Evolutionary conservation across 129 eudicot genomes (phyloP).

Genomic region (Apium graveolens): DNA sequence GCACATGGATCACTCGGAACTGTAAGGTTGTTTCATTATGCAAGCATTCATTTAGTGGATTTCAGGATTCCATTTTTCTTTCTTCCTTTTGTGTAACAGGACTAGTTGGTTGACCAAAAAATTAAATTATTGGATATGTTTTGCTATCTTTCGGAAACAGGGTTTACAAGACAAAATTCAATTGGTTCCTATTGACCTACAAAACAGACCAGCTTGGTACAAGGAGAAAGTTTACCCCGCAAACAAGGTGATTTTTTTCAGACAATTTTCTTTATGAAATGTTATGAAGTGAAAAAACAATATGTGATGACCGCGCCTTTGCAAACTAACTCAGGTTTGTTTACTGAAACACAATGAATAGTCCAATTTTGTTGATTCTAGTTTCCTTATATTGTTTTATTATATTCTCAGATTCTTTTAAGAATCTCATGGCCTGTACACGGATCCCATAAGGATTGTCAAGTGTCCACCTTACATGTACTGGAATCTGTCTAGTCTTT

Average conservation of each 20-base stretch:
- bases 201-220: slow-evolving; percentile 84
- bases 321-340: neutral
- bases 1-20: slow-evolving; percentile 79
- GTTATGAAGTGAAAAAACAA: neutral
- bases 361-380: neutral
- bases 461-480: neutral
- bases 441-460: neutral
- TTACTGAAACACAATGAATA: neutral
- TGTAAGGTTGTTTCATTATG: slow-evolving; percentile 45
- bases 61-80: neutral
- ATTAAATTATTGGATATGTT: neutral
- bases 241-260: slow-evolving; percentile 48
- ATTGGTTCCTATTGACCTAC: slow-evolving; percentile 83
- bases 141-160: slow-evolving; percentile 25
- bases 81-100: neutral
- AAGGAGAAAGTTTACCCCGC: slow-evolving; percentile 81
- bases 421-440: neutral
- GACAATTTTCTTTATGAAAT: neutral
- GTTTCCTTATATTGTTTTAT: too few species aligned
- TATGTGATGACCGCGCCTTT: neutral
- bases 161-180: slow-evolving; percentile 63
- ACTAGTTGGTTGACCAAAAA: neutral
- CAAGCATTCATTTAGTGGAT: neutral
- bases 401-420: too few species aligned
- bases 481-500: neutral